Evolutionary conservation across 306 rosid genomes (phyloP).

Genomic region (Fagus crenata): DNA sequence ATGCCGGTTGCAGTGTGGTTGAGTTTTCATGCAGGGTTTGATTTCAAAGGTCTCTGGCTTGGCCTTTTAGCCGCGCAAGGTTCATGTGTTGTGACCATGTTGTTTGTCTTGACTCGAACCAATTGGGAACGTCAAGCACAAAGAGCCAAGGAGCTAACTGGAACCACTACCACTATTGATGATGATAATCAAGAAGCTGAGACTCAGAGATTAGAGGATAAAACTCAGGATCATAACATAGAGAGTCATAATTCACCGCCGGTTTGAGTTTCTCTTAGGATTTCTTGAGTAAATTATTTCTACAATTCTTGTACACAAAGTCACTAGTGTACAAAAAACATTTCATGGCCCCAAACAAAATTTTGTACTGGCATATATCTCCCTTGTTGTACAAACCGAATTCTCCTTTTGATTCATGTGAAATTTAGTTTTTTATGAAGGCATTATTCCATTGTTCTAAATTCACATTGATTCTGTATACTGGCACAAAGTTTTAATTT

Average conservation of each 20-base stretch:
- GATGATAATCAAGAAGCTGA: background rate
- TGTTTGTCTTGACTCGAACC: conserved; percentile 60
- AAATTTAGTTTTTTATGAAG: too few species aligned
- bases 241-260: conserved; percentile 17
- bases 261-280: conserved; percentile 34
- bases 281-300: background rate
- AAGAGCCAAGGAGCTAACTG: conserved; percentile 67
- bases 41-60: conserved; percentile 79
- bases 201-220: background rate
- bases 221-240: conserved; percentile 2
- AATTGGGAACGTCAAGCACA: conserved; percentile 70
- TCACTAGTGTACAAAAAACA: background rate
- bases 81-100: conserved; percentile 70
- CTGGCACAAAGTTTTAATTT: too few species aligned
- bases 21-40: conserved; percentile 65
- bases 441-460: too few species aligned
- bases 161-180: conserved; percentile 30
- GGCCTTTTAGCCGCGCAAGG: conserved; percentile 83
- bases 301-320: background rate
- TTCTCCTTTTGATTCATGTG: too few species aligned
- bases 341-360: too few species aligned
- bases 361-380: too few species aligned
- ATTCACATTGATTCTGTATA: too few species aligned
- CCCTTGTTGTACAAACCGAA: too few species aligned
- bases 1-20: conserved; percentile 83